Base-by-base conservation (phyloP, 352 stramenopile genomes). In the Aphanomyces invadans region DNA sequence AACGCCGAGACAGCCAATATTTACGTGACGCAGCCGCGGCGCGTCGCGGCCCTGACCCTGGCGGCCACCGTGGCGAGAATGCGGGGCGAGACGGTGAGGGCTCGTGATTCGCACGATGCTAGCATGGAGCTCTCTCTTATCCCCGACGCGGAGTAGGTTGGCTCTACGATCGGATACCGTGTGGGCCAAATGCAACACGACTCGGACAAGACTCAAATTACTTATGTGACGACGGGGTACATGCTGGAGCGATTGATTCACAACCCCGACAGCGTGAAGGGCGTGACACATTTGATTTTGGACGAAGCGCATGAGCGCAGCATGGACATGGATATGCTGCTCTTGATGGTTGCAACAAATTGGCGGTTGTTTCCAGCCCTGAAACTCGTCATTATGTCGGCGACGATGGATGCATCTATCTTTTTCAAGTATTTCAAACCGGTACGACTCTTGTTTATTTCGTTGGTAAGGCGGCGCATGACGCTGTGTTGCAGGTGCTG, bases 201-300 rank as follows among this genome's bases (percentile, higher is more conserved):
- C 42, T 90, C 91, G 39, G 85, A 92, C 45, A 79, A 77, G 11
- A 98, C 96, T 1, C 86, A 89, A 57, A 96, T 97, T 59, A 98
- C 87, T 70, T 98, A 99, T 64, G 92, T 97, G 1, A 99, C 96
- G 32, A 98, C 95, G 17, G 96, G 95, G 2, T 99, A 99, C 68
- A 92, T 99, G 71, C 87, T 98, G 5, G 80, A 97, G 57, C 76
- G 97, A 0, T 76, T 99, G 23, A 97, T 97, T 42, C 93, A 98
- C 71, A 80, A 98, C 70, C 78, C 86, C 10, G 78, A 96, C 7
- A 77, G 79, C 19, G 89, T 99, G 46, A 53, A 83, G 45, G 77
- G 74, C 17, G 86, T 97, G 59, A 98, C 95, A 38, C 95, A 99
- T 72, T 75, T 99, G 17, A 87, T 99, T 19, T 88, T 99, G 44